These are phyloP conservation scores for Blastobotrys petasosporus DNA, from an alignment of 1,139 yeast genomes.

Conservation along the genomic window DNA sequence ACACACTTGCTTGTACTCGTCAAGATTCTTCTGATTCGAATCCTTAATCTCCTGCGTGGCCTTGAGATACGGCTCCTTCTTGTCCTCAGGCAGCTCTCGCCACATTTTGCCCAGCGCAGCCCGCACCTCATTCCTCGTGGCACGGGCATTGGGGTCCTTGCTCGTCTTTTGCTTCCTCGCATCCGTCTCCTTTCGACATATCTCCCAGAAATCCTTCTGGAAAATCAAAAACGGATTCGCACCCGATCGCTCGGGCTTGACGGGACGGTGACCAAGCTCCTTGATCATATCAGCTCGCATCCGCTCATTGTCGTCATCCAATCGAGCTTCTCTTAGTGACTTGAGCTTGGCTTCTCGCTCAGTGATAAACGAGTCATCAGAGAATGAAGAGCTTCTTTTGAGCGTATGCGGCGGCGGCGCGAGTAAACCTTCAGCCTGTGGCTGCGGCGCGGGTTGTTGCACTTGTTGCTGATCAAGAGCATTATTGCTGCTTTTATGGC, in stretches of 20 bases:
- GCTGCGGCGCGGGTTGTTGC: not conserved
- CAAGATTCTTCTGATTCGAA: constrained; percentile 32
- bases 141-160: constrained; percentile 32
- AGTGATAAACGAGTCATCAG: not conserved
- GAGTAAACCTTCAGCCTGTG: not conserved
- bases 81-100: constrained; percentile 37
- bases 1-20: constrained; percentile 31
- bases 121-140: constrained; percentile 39
- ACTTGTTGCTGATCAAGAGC: constrained; percentile 1
- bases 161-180: constrained; percentile 28
- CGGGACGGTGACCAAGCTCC: constrained; percentile 37
- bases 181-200: constrained; percentile 36
- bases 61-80: constrained; percentile 36
- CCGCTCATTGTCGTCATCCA: constrained; percentile 29
- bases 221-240: constrained; percentile 41
- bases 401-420: not conserved
- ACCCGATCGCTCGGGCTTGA: constrained; percentile 36
- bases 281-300: constrained; percentile 33
- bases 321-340: constrained; percentile 24
- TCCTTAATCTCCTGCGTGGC: constrained; percentile 34
- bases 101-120: constrained; percentile 40
- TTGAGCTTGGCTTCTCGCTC: constrained; percentile 18
- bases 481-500: not conserved
- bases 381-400: not conserved
- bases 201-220: constrained; percentile 41